Evolutionary conservation across 2,329 filamentous ascomycete genomes (phyloP).

Genomic region (Verticillium nubilum): DNA sequence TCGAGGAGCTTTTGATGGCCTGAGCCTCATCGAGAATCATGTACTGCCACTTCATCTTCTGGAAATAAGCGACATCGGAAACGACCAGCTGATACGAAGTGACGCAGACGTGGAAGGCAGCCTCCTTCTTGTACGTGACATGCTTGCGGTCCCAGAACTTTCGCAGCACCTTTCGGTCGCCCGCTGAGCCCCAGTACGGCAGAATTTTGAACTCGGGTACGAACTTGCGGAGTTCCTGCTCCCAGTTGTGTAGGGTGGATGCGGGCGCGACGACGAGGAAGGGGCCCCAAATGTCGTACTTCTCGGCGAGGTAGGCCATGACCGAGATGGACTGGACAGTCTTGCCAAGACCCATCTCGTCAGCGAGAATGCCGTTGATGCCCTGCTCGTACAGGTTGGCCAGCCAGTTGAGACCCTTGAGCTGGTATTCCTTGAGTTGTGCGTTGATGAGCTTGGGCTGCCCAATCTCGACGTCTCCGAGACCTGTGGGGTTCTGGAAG

Average conservation of each 20-base stretch:
- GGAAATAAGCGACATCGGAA: conserved; percentile 93
- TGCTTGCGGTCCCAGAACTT: conserved; percentile 99
- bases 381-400: conserved; percentile 98
- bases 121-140: conserved; percentile 88
- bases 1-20: conserved; percentile 96
- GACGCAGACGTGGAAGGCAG: conserved; percentile 90
- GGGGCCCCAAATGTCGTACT: conserved; percentile 96
- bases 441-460: conserved; percentile 92
- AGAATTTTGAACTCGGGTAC: conserved; percentile 92
- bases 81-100: conserved; percentile 98
- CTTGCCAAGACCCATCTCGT: conserved; percentile 99
- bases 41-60: conserved; percentile 99
- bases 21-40: conserved; percentile 99
- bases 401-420: conserved; percentile 99
- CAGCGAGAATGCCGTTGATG: conserved; percentile 97
- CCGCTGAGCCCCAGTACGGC: conserved; percentile 94
- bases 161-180: conserved; percentile 88
- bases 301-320: conserved; percentile 96
- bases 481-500: conserved; percentile 95
- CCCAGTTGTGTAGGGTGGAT: conserved; percentile 97
- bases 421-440: conserved; percentile 95
- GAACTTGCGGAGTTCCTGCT: conserved; percentile 94
- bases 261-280: conserved; percentile 95
- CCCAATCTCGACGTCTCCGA: conserved; percentile 89
- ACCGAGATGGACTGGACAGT: conserved; percentile 98